Evolutionary conservation across 352 stramenopile species (phyloP).

Genomic region (Pythium angustatum): DNA sequence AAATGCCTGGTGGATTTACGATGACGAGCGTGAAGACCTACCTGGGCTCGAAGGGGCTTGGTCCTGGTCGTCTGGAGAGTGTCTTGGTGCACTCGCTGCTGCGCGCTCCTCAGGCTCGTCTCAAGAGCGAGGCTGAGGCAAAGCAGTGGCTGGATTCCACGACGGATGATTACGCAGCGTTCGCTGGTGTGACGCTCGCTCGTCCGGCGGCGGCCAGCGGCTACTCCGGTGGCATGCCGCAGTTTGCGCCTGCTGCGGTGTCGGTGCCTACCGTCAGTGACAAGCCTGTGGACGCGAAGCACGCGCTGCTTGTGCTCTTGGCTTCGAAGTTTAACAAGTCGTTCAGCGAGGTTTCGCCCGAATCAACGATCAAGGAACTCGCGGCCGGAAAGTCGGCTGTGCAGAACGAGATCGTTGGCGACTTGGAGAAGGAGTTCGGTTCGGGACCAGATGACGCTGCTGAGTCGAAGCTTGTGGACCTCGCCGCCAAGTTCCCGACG

Average conservation of each 20-base stretch:
- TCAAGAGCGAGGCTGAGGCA: conserved; percentile 75
- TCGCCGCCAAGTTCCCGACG: conserved; percentile 64
- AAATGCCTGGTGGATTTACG: conserved; percentile 86
- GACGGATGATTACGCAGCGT: conserved; percentile 67
- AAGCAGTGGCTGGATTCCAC: conserved; percentile 81
- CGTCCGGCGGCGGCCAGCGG: conserved; percentile 25
- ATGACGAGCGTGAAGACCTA: conserved; percentile 81
- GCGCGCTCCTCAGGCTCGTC: conserved; percentile 51
- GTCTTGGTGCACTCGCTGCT: conserved; percentile 74
- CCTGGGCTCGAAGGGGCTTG: conserved; percentile 61
- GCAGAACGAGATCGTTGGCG: conserved; percentile 89
- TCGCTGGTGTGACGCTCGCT: conserved; percentile 68
- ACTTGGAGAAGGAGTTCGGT: conserved; percentile 87
- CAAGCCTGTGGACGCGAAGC: conserved; percentile 64
- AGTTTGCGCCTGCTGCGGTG: conserved; percentile 42
- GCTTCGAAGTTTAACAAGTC: conserved; percentile 75
- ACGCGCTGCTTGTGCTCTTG: conserved; percentile 78
- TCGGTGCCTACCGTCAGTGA: conserved; percentile 62
- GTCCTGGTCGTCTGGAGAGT: conserved; percentile 69
- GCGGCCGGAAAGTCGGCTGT: conserved; percentile 80
- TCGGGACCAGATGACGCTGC: conserved; percentile 70
- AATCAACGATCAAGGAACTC: conserved; percentile 76
- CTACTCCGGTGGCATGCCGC: conserved; percentile 33
- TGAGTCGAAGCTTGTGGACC: conserved; percentile 72
- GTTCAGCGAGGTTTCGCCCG: conserved; percentile 63